phyloP scores from a whole-genome alignment of 331 rosid species.

The Arachis monticola region DNA sequence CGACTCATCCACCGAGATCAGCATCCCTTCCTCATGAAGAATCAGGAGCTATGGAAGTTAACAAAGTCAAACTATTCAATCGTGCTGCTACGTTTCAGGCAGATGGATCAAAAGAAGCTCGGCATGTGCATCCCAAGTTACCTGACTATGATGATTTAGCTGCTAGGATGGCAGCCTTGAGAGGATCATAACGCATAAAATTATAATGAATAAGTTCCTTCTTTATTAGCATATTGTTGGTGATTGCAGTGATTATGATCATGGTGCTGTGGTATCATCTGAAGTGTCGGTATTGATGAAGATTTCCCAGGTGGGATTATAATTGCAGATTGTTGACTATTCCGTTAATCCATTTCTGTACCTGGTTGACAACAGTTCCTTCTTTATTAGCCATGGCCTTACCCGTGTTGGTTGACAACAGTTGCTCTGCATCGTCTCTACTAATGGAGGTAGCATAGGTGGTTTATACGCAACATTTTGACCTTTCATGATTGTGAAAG shows the following conservation, averaged over 20 bases:
- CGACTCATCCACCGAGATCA: conserved; percentile 57
- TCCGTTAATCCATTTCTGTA: conserved; percentile 27
- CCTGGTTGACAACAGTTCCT: not conserved
- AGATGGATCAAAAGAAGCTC: conserved; percentile 63
- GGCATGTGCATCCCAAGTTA: conserved; percentile 92
- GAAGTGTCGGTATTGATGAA: conserved; percentile 26
- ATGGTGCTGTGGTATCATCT: conserved; percentile 31
- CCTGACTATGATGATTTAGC: conserved; percentile 93
- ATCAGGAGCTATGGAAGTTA: conserved; percentile 50
- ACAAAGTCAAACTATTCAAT: conserved; percentile 68
- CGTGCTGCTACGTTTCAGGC: conserved; percentile 93
- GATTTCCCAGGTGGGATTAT: conserved; percentile 12
- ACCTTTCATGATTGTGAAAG: conserved; percentile 30
- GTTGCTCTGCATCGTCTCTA: conserved; percentile 15
- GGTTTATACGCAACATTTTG: conserved; percentile 27
- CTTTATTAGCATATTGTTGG: conserved; percentile 6
- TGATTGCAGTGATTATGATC: conserved; percentile 26
- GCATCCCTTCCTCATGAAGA: conserved; percentile 76
- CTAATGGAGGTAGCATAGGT: conserved; percentile 14
- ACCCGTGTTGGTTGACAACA: not conserved
- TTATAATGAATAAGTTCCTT: conserved; percentile 26
- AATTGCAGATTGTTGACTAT: conserved; percentile 23
- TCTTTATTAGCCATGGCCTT: too few species aligned
- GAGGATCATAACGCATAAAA: conserved; percentile 57
- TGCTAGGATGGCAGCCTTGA: conserved; percentile 82